A percentile compares a stretch with the other conserved stretches of the same genome.
Conservation (phyloP, 768 basidiomycete genomes). For the Mycena olivaceomarginata region DNA sequence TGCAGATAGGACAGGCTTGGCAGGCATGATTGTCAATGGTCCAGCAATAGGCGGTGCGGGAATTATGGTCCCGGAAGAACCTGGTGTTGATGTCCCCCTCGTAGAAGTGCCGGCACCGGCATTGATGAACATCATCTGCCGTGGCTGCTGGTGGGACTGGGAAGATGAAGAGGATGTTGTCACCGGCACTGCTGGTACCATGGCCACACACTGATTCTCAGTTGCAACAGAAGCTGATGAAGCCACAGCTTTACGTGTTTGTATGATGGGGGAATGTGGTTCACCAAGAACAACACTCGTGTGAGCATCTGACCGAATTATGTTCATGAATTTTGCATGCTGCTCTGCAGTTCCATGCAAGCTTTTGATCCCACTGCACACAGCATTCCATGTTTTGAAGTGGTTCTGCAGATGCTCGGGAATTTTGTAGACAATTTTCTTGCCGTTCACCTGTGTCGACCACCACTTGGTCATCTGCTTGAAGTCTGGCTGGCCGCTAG, state of each 20-base stretch:
- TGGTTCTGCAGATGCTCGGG: constrained; percentile 11
- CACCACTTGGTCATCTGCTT: constrained; percentile 20
- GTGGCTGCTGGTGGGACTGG: no score
- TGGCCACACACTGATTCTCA: not conserved
- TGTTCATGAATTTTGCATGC: constrained; percentile 15
- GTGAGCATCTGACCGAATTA: constrained; percentile 16
- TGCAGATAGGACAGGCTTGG: no score
- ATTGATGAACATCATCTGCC: no score
- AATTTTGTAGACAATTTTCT: constrained; percentile 18
- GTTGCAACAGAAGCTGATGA: not conserved
- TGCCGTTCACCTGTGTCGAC: constrained; percentile 16
- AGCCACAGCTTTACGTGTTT: not conserved
- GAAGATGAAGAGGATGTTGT: not conserved
- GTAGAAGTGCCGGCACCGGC: no score
- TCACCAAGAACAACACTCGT: constrained; percentile 22
- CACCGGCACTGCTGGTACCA: not conserved
- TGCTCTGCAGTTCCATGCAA: not conserved
- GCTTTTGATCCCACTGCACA: not conserved
- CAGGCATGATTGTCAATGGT: no score
- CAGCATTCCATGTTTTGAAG: constrained; percentile 24
- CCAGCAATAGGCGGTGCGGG: no score
- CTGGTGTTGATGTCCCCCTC: no score
- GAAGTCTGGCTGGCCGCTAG: not conserved
- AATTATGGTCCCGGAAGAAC: no score
- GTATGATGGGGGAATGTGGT: constrained; percentile 24